Evolutionary conservation across 345 rosid genomes (phyloP).

Genomic region (Pistacia integerrima): DNA sequence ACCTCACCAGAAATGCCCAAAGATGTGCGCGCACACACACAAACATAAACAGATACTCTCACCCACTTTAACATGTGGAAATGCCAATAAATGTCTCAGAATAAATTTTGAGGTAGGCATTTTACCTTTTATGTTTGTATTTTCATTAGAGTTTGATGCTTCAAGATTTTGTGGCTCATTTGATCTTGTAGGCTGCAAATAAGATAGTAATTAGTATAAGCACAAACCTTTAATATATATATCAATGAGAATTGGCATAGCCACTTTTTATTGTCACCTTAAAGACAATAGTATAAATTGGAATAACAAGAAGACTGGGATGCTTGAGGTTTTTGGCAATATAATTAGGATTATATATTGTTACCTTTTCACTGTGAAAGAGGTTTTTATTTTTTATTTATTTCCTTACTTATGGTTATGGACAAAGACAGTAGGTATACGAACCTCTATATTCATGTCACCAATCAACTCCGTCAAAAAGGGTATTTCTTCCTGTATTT

Average conservation of each 20-base stretch:
- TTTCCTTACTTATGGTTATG: too few species aligned
- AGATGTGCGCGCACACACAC: neutral
- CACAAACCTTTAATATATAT: neutral
- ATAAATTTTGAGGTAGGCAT: neutral
- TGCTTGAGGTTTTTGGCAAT: too few species aligned
- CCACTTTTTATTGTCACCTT: neutral
- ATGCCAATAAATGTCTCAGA: neutral
- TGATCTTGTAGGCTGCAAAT: slow-evolving; percentile 47
- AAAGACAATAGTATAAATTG: neutral
- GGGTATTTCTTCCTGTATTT: slow-evolving; percentile 59
- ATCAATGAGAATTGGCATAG: neutral
- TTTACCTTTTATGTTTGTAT: slow-evolving; percentile 58
- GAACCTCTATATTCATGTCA: slow-evolving; percentile 48
- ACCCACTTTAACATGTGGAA: neutral
- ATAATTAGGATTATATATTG: too few species aligned
- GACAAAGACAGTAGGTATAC: slow-evolving; percentile 25
- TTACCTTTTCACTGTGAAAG: neutral
- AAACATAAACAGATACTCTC: neutral
- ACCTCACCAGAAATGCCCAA: neutral
- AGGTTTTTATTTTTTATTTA: neutral
- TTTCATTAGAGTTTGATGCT: slow-evolving; percentile 28
- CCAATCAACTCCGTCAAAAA: slow-evolving; percentile 53
- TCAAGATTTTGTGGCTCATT: slow-evolving; percentile 38
- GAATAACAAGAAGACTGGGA: neutral
- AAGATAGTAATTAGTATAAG: slow-evolving; percentile 19